A percentile compares a stretch with the other conserved stretches of the same genome.
Evolutionary conservation across 495 filamentous ascomycete genomes (phyloP).

Genomic region (Neurospora intermedia): DNA sequence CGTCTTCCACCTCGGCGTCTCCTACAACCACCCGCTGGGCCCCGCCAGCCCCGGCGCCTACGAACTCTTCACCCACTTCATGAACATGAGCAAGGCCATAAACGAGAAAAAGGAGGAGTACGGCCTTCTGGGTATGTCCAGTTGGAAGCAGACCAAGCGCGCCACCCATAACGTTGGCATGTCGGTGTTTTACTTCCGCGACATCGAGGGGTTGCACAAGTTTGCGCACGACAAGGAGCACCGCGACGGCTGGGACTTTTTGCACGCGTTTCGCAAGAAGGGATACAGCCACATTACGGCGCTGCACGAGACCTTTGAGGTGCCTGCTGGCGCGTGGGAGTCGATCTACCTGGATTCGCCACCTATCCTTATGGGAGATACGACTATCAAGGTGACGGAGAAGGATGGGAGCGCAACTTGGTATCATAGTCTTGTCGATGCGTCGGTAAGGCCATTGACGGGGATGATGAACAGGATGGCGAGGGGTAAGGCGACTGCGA

Average conservation of each 20-base stretch:
- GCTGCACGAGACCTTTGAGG: constrained; percentile 12
- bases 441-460: neutral
- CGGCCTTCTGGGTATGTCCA: constrained; percentile 21
- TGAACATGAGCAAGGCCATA: constrained; percentile 1
- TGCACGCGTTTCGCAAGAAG: neutral
- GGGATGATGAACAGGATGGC: neutral
- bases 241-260: constrained; percentile 33
- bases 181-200: constrained; percentile 36
- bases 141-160: constrained; percentile 11
- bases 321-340: constrained; percentile 8
- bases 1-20: constrained; percentile 17
- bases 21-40: constrained; percentile 24
- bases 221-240: constrained; percentile 41
- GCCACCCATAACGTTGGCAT: constrained; percentile 27
- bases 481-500: neutral
- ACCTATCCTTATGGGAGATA: constrained; percentile 7
- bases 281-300: neutral
- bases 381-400: neutral
- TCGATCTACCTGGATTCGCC: constrained; percentile 14
- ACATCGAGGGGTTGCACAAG: constrained; percentile 33
- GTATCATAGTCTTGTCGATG: neutral
- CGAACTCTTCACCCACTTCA: constrained; percentile 18
- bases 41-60: constrained; percentile 21
- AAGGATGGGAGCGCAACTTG: neutral
- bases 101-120: constrained; percentile 16